Base-by-base conservation (phyloP, 208 protist genomes). In the Wallacemonas sp. region DNA sequence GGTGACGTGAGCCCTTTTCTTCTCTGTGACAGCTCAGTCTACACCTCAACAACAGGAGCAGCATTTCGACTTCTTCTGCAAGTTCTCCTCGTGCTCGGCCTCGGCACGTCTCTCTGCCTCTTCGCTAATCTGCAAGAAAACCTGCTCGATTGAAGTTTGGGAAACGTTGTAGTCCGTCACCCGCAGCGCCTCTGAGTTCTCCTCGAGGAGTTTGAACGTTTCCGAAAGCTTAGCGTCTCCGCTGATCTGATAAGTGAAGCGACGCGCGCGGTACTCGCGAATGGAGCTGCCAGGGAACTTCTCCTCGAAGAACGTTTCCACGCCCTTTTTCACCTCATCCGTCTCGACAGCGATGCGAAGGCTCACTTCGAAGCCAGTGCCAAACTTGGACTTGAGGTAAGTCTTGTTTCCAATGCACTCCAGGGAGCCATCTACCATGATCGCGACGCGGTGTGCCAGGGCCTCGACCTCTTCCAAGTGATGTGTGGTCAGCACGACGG, bases 381-480 rank as follows among this genome's bases (percentile, higher is more conserved):
- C 70, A 42, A 79, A 89, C 63, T 86, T 85, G 19, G 55, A 63
- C 70, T 86, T 89, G 45, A 98, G 67, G 39, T 90, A 78, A 61
- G 82, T 84, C 44, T 75, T 78, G 22, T 61, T 79, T 22, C 94
- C 94, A 24, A 97, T 53, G 64, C 84, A 93, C 2, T 66, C 62
- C 21, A 97, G 51, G 21, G 66, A 61, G 39, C 93, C 93, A 39
- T 87, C 70, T 17, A 75, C 74, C 80, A 97, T 95, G 27, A 97
- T 96, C 21, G 77, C 86, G 1, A 94, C 68, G 42, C 85, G 75
- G 49, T 75, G 47, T 9, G 74, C 75, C 15, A 96, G 62, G 1
- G 85, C 86, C 61, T 95, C 88, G 49, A 81, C 77, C 77, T 97
- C 93, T 49, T 94, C 87, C 76, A 97, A 68, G 28, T 92, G 85